Base-by-base conservation (phyloP, 2,329 filamentous ascomycete species). In the Alternaria angustiovoidea region DNA sequence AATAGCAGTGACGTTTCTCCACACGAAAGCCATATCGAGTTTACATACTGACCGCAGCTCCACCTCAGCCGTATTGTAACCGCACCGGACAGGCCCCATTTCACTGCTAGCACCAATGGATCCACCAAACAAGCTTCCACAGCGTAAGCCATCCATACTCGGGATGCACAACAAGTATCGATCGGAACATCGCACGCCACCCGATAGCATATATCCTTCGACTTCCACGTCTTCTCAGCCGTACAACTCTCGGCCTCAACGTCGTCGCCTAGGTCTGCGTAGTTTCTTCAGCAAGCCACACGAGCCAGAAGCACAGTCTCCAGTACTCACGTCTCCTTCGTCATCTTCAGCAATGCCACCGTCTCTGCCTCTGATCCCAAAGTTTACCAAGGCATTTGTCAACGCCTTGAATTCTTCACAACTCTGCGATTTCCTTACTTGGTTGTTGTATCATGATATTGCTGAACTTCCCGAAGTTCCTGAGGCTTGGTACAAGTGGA, bases 391-490 rank as follows among this genome's bases (percentile, higher is more conserved):
- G 34, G 44, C 64, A 24, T 74, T 73, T 55, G 64, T 61, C 26
- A 64, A 67, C 18, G 47, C 59, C 4, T 30, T 74, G 8, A 68
- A 56, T 14, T 26, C 56, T 2, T 41, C 39, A 2, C 44, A 62
- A n/a, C 48, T 74, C 7, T 71, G 63, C 30, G 43, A 72, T 24
- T 69, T 75, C 47, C 34, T 73, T 11, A 41, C 59, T 11, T 73
- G 67, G 70, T 69, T 66, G 44, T 36, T 72, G 12, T 69, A 69
- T 53, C 63, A 69, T 43, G 71, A 74, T 32, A 26, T 68, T 20
- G 67, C 72, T 7, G 59, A 68, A 28, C 49, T 68, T 26, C 67
- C 69, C 22, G 62, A 66, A 3, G 52, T 58, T 7, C 66, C 68
- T 4, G 26, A 55, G 2, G 12, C 41, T 24, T 74, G 67, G 69